Conservation (phyloP, 2,329 filamentous ascomycete species). For the Hawksworthiomyces lignivorus region DNA sequence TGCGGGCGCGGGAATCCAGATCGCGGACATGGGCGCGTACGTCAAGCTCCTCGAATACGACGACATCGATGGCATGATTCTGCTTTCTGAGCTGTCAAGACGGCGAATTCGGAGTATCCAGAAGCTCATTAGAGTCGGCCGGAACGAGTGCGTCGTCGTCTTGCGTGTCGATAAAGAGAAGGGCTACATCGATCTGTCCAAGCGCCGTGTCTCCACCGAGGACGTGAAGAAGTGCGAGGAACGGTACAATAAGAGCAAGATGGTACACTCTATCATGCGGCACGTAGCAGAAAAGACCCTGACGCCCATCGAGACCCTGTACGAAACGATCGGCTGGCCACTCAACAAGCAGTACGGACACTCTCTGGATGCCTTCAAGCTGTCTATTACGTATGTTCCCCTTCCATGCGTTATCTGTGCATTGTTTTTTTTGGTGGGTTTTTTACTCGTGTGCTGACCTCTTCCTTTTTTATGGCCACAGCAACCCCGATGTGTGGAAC, state of each 20-base stretch:
- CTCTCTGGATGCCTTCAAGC: conserved; percentile 95
- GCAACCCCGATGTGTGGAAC: conserved; percentile 92
- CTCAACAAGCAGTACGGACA: conserved; percentile 97
- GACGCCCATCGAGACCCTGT: conserved; percentile 87
- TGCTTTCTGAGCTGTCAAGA: conserved; percentile 93
- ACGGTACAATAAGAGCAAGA: conserved; percentile 99
- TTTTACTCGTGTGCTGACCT: neutral
- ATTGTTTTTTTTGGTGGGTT: neutral
- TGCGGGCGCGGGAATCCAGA: conserved; percentile 41
- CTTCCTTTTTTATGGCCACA: conserved; percentile 26
- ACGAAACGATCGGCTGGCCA: conserved; percentile 93
- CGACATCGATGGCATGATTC: conserved; percentile 99
- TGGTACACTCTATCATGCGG: conserved; percentile 97
- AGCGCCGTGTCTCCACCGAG: conserved; percentile 94
- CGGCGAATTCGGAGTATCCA: conserved; percentile 98
- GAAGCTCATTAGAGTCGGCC: conserved; percentile 95
- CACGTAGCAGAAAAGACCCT: conserved; percentile 97
- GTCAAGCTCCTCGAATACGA: conserved; percentile 99
- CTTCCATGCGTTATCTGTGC: neutral
- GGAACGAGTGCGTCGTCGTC: conserved; percentile 97
- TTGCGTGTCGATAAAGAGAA: conserved; percentile 99
- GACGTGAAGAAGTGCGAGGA: conserved; percentile 98
- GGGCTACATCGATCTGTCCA: conserved; percentile 95
- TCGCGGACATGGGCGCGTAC: conserved; percentile 99
- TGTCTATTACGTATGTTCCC: conserved; percentile 78